Evolutionary conservation across 2,329 filamentous ascomycete genomes (phyloP), one percentile per base, ranked within the genome.

Genomic region (Monilinia polystroma): DNA sequence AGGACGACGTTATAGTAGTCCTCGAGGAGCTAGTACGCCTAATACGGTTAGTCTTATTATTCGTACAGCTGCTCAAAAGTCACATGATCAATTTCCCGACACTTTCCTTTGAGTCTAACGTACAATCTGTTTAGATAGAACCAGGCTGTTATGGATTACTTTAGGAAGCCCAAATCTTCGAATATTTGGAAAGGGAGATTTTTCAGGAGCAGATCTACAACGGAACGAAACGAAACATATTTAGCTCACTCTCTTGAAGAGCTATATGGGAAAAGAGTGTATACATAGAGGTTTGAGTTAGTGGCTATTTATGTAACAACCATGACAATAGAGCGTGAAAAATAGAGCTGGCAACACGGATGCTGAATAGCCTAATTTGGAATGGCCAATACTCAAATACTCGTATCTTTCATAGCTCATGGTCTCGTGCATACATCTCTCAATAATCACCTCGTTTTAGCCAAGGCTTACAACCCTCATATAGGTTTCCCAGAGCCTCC

Each of bases 371-470:
- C n/a, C 12, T 35, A 18, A 8, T 3, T 23, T 6, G 10, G 6
- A 60, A 26, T 38, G 16, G 1, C 32, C 23, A 51, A 20, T 7
- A 18, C 14, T 14, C 8, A 11, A 35, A 26, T 47, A n/a, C 16
- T 10, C 1, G 5, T 12, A 47, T n/a, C 2, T 5, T 59, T 29
- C 20, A 47, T 38, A 26, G 20, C 29, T 4, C 45, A 51, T 35
- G 16, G 8, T 26, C 45, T 49, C 14, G 14, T 26, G 20, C 14
- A 62, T 38, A 20, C 1, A 26, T 1, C 5, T 32, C n/a, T 69
- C 62, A 73, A 64, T 74, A 63, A 60, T 71, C 68, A 67, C 73
- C 68, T 63, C 71, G 66, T 66, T 74, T 59, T 45, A 74, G 47
- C 73, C 73, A 74, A 18, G 64, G 65, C 26, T 63, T 69, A 18